Evolutionary conservation across 2,329 filamentous ascomycete genomes (phyloP).

Genomic region (Neofusicoccum sp.): DNA sequence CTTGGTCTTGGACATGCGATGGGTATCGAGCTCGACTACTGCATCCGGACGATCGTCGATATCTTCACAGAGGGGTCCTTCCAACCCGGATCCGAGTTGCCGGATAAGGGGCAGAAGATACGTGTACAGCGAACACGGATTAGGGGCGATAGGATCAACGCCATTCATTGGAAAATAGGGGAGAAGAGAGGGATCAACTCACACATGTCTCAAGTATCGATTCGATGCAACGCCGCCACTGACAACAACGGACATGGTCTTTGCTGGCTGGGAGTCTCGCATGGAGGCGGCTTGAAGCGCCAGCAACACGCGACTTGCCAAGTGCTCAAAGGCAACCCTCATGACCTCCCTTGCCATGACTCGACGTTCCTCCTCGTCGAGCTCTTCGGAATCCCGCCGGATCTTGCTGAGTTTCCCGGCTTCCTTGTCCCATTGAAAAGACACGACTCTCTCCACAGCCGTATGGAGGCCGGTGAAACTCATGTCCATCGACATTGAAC

Average conservation of each 20-base stretch:
- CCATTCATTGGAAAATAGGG: conserved; percentile 23
- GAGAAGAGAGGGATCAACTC: conserved; percentile 18
- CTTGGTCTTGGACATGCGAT: neutral
- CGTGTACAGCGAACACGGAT: neutral
- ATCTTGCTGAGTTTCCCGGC: conserved; percentile 34
- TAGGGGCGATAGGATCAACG: conserved; percentile 5
- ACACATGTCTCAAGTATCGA: conserved; percentile 71
- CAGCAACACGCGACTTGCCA: conserved; percentile 73
- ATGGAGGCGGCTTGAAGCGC: conserved; percentile 55
- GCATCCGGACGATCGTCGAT: too few species aligned
- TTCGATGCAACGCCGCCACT: conserved; percentile 93
- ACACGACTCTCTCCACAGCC: conserved; percentile 62
- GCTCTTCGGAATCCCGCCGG: conserved; percentile 36
- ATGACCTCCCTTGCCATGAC: conserved; percentile 73
- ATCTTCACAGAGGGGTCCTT: too few species aligned
- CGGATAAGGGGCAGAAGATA: neutral
- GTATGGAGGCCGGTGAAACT: conserved; percentile 72
- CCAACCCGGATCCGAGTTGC: neutral
- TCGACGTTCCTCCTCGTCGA: conserved; percentile 64
- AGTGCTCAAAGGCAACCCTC: conserved; percentile 83
- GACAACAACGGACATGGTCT: conserved; percentile 64
- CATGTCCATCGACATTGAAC: conserved; percentile 37
- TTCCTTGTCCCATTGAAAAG: conserved; percentile 37
- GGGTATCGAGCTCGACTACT: too few species aligned
- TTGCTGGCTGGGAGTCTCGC: conserved; percentile 42